Evolutionary conservation across 2,329 filamentous ascomycete genomes (phyloP).

Genomic region (Coleophoma crateriformis): DNA sequence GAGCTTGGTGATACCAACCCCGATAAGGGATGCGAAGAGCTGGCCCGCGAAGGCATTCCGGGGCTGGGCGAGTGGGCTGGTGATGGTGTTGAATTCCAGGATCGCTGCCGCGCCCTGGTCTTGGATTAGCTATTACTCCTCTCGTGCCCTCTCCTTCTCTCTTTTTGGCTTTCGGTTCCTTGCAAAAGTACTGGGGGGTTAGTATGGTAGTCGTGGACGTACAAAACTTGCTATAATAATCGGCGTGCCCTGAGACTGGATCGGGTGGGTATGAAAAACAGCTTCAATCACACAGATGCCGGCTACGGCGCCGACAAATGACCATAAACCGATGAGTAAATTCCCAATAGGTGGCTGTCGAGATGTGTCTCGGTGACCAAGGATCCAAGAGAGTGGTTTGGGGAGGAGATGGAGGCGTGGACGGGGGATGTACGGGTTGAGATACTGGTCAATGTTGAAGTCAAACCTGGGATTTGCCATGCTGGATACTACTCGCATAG

Average conservation of each 20-base stretch:
- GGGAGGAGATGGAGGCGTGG: constrained; percentile 62
- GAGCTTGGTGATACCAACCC: constrained; percentile 58
- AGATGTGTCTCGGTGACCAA: constrained; percentile 51
- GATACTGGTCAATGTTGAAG: constrained; percentile 71
- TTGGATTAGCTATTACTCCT: too few species aligned
- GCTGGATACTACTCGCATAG: background rate
- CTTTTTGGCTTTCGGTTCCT: background rate
- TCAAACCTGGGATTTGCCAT: constrained; percentile 5
- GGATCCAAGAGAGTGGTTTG: constrained; percentile 57
- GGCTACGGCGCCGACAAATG: constrained; percentile 58
- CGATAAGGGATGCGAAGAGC: constrained; percentile 53
- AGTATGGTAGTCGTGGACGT: constrained; percentile 26
- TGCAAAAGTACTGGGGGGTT: background rate
- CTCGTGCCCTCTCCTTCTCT: too few species aligned
- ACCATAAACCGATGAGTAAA: constrained; percentile 54
- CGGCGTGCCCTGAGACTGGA: constrained; percentile 46
- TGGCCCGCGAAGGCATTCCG: constrained; percentile 67
- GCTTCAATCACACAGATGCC: constrained; percentile 55
- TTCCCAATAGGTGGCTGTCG: constrained; percentile 42
- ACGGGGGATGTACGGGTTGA: constrained; percentile 65
- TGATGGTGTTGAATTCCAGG: constrained; percentile 67
- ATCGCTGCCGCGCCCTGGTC: constrained; percentile 61
- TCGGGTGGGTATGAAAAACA: constrained; percentile 45
- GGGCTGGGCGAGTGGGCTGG: constrained; percentile 68
- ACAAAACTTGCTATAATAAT: constrained; percentile 68